phyloP scores from a whole-genome alignment of 2,329 filamentous ascomycete genomes.

The Pestalotiopsis sp. region DNA sequence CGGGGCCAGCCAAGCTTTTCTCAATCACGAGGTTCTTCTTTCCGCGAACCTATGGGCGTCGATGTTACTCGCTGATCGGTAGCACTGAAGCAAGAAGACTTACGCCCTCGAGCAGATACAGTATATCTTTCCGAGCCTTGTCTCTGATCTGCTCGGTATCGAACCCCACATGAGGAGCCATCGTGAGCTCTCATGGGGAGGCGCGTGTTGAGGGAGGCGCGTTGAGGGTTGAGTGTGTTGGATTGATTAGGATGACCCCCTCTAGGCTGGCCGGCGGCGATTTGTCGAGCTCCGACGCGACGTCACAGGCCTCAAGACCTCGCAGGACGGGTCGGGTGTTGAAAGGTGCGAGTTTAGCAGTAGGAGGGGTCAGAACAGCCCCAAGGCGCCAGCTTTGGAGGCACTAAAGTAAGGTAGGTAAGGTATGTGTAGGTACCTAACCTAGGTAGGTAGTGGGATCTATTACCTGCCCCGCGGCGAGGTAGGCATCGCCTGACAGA shows the following conservation, averaged over 20 bases:
- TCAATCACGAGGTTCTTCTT: slow-evolving; percentile 99
- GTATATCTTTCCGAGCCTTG: slow-evolving; percentile 84
- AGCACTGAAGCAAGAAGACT: slow-evolving; percentile 47
- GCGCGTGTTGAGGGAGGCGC: slow-evolving; percentile 7
- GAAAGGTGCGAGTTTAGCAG: neutral
- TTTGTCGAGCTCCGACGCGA: slow-evolving; percentile 18
- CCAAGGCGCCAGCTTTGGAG: too few relatives aligned
- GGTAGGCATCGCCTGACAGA: too few relatives aligned
- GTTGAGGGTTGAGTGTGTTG: neutral
- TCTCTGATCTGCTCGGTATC: slow-evolving; percentile 76
- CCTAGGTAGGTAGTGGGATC: too few relatives aligned
- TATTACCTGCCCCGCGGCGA: too few relatives aligned
- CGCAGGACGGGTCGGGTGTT: neutral
- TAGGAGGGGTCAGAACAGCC: neutral
- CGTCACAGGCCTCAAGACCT: slow-evolving; percentile 11
- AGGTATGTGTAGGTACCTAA: too few relatives aligned
- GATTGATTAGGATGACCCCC: neutral
- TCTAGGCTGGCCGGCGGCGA: slow-evolving; percentile 15
- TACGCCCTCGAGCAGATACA: slow-evolving; percentile 93
- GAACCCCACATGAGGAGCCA: slow-evolving; percentile 73
- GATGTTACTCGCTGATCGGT: slow-evolving; percentile 17
- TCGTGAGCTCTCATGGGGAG: slow-evolving; percentile 56
- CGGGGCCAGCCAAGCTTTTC: slow-evolving; percentile 82
- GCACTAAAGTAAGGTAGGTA: too few relatives aligned
- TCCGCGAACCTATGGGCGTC: slow-evolving; percentile 75